Conservation (phyloP, 2,329 filamentous ascomycete genomes). For the Arthrobotrys musiformis region DNA sequence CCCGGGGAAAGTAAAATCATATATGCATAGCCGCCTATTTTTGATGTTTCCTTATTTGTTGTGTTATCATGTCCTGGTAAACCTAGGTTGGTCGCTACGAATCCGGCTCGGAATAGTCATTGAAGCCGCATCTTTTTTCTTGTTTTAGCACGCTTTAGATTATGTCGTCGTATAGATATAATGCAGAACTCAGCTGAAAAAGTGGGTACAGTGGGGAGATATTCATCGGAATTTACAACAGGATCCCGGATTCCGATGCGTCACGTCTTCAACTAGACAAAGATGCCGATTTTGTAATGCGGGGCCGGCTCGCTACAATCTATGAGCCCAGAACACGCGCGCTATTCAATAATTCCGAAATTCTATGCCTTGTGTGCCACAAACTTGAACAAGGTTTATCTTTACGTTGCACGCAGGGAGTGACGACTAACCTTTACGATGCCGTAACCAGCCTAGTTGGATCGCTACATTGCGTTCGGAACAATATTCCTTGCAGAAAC, state of each 20-base stretch:
- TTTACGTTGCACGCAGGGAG: too few relatives aligned
- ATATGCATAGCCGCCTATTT: too few relatives aligned
- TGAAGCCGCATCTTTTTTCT: too few relatives aligned
- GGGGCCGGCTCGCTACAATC: background rate
- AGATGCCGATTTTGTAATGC: background rate
- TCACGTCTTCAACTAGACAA: background rate
- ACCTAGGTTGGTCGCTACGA: too few relatives aligned
- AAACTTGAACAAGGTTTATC: background rate
- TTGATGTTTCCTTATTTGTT: too few relatives aligned
- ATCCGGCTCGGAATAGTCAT: too few relatives aligned
- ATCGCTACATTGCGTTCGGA: background rate
- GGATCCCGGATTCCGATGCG: background rate
- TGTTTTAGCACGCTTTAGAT: too few relatives aligned
- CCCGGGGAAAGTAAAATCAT: too few relatives aligned
- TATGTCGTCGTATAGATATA: background rate
- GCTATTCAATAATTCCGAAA: background rate
- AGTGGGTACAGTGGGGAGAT: background rate
- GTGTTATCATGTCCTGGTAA: too few relatives aligned
- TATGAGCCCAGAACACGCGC: background rate
- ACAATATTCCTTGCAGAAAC: background rate
- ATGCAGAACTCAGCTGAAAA: background rate
- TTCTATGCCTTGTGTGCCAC: slow-evolving; percentile 1
- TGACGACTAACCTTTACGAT: too few relatives aligned
- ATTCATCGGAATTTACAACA: background rate
- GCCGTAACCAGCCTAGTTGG: background rate